These are phyloP conservation scores for Zygoascus bituminiphila DNA, from an alignment of 805 yeast species.

Conservation along the genomic window DNA sequence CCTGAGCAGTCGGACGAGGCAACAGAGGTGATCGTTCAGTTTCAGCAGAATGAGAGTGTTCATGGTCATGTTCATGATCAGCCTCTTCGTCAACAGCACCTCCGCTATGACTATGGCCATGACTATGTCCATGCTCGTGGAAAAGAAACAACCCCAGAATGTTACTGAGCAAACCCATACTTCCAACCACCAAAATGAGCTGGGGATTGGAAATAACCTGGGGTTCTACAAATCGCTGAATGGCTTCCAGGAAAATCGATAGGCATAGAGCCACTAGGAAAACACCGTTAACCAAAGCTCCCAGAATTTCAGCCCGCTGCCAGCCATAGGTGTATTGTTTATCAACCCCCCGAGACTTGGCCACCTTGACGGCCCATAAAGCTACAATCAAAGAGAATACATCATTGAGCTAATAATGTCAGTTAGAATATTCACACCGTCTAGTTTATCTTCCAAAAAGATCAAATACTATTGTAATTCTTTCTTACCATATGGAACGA, in stretches of 20 bases:
- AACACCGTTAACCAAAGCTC: constrained; percentile 91
- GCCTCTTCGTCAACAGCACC: constrained; percentile 21
- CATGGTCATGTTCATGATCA: constrained; percentile 6
- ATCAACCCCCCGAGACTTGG: constrained; percentile 72
- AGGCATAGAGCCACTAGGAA: constrained; percentile 87
- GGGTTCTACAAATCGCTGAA: constrained; percentile 80
- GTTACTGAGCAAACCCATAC: constrained; percentile 75
- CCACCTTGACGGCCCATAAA: constrained; percentile 91
- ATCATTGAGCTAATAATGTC: constrained; percentile 51
- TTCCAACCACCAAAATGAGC: constrained; percentile 73
- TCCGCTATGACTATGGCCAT: constrained; percentile 19
- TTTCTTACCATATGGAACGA: constrained; percentile 75
- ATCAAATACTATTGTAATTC: neutral
- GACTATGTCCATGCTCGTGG: constrained; percentile 57
- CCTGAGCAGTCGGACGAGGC: constrained; percentile 2
- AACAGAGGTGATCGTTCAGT: neutral
- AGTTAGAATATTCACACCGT: neutral
- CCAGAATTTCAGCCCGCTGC: constrained; percentile 95
- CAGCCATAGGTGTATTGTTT: constrained; percentile 92
- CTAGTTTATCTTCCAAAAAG: too few relatives aligned
- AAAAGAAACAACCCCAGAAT: constrained; percentile 75
- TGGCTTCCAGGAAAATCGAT: constrained; percentile 84
- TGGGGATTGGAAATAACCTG: constrained; percentile 74
- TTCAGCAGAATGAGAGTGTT: constrained; percentile 5
- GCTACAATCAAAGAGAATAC: constrained; percentile 85